phyloP scores from a whole-genome alignment of 805 yeast species.

The Yamadazyma ubonensis region DNA sequence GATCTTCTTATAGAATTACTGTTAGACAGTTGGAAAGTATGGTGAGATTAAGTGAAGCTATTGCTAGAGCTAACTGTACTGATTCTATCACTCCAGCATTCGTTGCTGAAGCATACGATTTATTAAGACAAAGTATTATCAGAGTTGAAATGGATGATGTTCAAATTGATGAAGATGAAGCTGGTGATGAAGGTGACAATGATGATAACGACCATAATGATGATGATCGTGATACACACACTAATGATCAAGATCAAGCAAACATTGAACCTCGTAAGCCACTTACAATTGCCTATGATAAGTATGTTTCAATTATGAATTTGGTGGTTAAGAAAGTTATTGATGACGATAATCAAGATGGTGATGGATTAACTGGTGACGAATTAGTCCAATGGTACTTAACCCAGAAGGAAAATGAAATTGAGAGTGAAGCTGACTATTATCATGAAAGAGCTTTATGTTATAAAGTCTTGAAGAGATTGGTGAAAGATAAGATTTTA shows the following conservation, averaged over 20 bases:
- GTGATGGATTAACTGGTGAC: slow-evolving; percentile 64
- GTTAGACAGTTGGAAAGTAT: slow-evolving; percentile 95
- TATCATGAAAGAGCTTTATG: slow-evolving; percentile 69
- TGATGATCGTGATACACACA: slow-evolving; percentile 15
- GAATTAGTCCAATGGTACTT: slow-evolving; percentile 81
- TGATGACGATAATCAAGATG: slow-evolving; percentile 50
- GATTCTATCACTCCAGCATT: slow-evolving; percentile 79
- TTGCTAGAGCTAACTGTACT: slow-evolving; percentile 94
- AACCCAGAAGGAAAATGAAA: slow-evolving; percentile 65
- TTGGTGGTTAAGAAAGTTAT: slow-evolving; percentile 63
- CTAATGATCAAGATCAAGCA: slow-evolving; percentile 9
- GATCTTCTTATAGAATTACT: slow-evolving; percentile 89
- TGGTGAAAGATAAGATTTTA: slow-evolving; percentile 81
- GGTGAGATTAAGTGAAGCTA: slow-evolving; percentile 92
- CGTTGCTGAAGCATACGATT: slow-evolving; percentile 90
- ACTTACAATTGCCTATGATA: slow-evolving; percentile 73
- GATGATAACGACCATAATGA: slow-evolving; percentile 12
- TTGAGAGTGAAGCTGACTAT: slow-evolving; percentile 68
- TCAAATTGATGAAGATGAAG: slow-evolving; percentile 68
- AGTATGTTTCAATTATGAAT: slow-evolving; percentile 82
- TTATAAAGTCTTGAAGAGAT: slow-evolving; percentile 74
- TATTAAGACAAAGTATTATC: slow-evolving; percentile 86
- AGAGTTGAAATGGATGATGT: slow-evolving; percentile 93
- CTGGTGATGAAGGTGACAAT: slow-evolving; percentile 20
- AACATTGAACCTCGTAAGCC: slow-evolving; percentile 15